Conservation (phyloP, 768 basidiomycete species). For the Tylopilus sp. region DNA sequence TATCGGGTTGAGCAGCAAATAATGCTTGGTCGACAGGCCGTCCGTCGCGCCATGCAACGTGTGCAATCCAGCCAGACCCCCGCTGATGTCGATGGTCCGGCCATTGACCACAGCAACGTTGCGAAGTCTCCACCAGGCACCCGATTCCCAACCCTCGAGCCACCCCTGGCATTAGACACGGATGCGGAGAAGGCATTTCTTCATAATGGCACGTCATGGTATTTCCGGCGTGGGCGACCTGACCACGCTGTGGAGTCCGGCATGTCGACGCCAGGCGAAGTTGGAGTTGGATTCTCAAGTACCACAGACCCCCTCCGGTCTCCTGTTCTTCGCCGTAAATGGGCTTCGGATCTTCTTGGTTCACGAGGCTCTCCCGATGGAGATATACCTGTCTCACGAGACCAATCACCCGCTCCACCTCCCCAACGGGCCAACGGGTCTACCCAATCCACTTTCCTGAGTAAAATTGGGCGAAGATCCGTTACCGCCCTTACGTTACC, state of each 20-base stretch:
- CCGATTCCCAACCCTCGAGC: constrained; percentile 36
- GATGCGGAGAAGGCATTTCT: constrained; percentile 74
- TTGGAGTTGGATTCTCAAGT: constrained; percentile 25
- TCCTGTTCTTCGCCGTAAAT: constrained; percentile 44
- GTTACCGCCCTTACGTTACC: constrained; percentile 40
- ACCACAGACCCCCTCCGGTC: constrained; percentile 39
- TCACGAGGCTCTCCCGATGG: constrained; percentile 22
- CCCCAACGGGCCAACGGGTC: constrained; percentile 7
- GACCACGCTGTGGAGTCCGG: constrained; percentile 29
- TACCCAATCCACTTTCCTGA: constrained; percentile 36
- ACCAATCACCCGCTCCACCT: constrained; percentile 2
- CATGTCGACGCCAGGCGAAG: constrained; percentile 31
- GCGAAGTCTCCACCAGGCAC: constrained; percentile 26
- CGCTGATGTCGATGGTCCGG: constrained; percentile 21
- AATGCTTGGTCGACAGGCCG: constrained; percentile 67
- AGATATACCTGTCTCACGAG: constrained; percentile 11
- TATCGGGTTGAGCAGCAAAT: constrained; percentile 81
- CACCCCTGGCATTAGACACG: constrained; percentile 70
- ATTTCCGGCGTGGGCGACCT: constrained; percentile 48
- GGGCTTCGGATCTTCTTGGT: constrained; percentile 43
- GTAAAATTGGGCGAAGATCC: constrained; percentile 43
- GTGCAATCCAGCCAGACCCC: constrained; percentile 21
- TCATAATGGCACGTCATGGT: constrained; percentile 48
- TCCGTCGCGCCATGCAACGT: constrained; percentile 55
- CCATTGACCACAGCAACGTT: constrained; percentile 20